Percentiles rank a stretch among this genome's conserved stretches.
phyloP scores from a whole-genome alignment of 768 basidiomycete genomes.

The Russula compacta region DNA sequence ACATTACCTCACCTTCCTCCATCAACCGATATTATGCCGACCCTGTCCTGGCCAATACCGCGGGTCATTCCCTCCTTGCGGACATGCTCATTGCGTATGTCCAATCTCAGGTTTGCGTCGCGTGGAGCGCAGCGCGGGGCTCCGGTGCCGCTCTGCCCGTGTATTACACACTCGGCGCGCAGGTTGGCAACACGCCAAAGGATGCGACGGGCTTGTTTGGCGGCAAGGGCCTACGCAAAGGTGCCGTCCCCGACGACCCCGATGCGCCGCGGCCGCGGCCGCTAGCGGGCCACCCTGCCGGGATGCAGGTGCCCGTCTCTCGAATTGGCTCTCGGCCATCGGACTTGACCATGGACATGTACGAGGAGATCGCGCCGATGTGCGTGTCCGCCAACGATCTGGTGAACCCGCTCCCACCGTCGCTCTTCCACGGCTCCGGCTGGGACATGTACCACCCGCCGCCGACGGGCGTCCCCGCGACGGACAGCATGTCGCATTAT shows the following conservation, averaged over 20 bases:
- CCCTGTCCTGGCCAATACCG: slow-evolving; percentile 66
- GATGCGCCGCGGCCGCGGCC: slow-evolving; percentile 17
- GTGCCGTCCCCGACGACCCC: slow-evolving; percentile 20
- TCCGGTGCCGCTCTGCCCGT: slow-evolving; percentile 14
- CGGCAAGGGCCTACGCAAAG: slow-evolving; percentile 76
- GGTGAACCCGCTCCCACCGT: slow-evolving; percentile 93
- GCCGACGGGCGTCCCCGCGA: slow-evolving; percentile 30
- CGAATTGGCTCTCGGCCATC: slow-evolving; percentile 62
- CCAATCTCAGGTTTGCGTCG: slow-evolving; percentile 78
- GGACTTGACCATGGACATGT: slow-evolving; percentile 35
- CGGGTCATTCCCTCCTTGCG: slow-evolving; percentile 80
- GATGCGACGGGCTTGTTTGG: slow-evolving; percentile 67
- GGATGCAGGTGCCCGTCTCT: slow-evolving; percentile 54
- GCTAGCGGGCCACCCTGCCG: slow-evolving; percentile 18
- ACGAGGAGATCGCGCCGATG: slow-evolving; percentile 82
- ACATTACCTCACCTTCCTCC: slow-evolving; percentile 63
- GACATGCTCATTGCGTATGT: slow-evolving; percentile 90
- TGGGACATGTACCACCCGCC: slow-evolving; percentile 77
- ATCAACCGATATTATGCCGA: slow-evolving; percentile 71
- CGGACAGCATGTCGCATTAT: slow-evolving; percentile 68
- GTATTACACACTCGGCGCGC: slow-evolving; percentile 18
- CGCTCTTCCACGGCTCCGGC: slow-evolving; percentile 87
- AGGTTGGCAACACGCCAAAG: slow-evolving; percentile 31
- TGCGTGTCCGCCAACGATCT: slow-evolving; percentile 97
- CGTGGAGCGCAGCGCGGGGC: slow-evolving; percentile 58